Conservation (phyloP, 208 protist genomes). For the Naegleria gruberi region DNA sequence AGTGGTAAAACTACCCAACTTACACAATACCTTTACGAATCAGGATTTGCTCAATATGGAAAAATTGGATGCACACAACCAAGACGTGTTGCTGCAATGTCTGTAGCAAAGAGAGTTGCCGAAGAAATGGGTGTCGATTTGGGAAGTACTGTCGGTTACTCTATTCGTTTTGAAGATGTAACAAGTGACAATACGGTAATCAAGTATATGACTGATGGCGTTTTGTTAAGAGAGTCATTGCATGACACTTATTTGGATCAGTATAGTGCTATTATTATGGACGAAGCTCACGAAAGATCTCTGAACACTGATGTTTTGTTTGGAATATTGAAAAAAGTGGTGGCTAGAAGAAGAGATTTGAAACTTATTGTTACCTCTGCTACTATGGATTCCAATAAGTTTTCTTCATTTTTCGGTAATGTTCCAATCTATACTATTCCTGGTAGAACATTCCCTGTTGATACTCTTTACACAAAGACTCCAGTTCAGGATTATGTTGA, state of each 20-base stretch:
- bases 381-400: constrained; percentile 96
- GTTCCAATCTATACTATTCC: constrained; percentile 56
- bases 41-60: constrained; percentile 33
- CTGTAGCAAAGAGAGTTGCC: constrained; percentile 76
- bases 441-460: constrained; percentile 94
- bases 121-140: constrained; percentile 72
- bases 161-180: constrained; percentile 95
- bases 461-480: constrained; percentile 80
- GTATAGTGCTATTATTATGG: constrained; percentile 95
- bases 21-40: constrained; percentile 54
- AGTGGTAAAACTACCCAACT: constrained; percentile 59
- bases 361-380: constrained; percentile 99
- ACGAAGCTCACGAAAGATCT: constrained; percentile 97
- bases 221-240: constrained; percentile 93
- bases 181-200: constrained; percentile 83
- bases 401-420: constrained; percentile 90
- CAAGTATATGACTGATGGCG: constrained; percentile 98
- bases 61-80: constrained; percentile 81
- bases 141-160: constrained; percentile 93
- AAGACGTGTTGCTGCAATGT: constrained; percentile 84
- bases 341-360: constrained; percentile 73
- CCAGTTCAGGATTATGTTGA: constrained; percentile 95
- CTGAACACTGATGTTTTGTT: constrained; percentile 94
- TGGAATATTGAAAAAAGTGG: constrained; percentile 80
- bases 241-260: constrained; percentile 69